Evolutionary conservation across 2,329 filamentous ascomycete species (phyloP).

Genomic region (Fusarium praegraminearum): DNA sequence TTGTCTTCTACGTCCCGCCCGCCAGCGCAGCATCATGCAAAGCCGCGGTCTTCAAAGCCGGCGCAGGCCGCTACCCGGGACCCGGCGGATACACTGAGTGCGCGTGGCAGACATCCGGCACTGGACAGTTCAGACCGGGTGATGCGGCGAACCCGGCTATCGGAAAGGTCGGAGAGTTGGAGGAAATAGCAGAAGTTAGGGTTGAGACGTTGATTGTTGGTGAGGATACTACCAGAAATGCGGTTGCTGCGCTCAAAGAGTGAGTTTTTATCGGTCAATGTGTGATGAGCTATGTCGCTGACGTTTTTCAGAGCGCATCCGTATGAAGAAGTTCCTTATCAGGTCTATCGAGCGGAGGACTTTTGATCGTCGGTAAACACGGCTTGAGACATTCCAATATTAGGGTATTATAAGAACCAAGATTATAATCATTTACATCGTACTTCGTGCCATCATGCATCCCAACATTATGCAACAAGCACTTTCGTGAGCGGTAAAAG

Average conservation of each 20-base stretch:
- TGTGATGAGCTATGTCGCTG: neutral
- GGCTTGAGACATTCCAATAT: neutral
- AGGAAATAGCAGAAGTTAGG: conserved; percentile 69
- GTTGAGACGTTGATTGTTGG: conserved; percentile 74
- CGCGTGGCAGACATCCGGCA: conserved; percentile 65
- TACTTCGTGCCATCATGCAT: neutral
- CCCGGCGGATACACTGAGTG: conserved; percentile 67
- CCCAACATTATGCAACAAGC: conserved; percentile 45
- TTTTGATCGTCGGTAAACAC: conserved; percentile 18
- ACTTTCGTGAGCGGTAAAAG: conserved; percentile 42
- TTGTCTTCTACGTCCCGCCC: conserved; percentile 65
- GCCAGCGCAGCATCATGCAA: conserved; percentile 63
- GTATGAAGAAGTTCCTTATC: conserved; percentile 46
- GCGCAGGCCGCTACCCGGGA: conserved; percentile 65
- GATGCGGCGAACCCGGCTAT: conserved; percentile 72
- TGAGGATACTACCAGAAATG: conserved; percentile 66
- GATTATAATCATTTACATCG: neutral
- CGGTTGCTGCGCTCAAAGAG: conserved; percentile 74
- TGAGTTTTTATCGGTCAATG: conserved; percentile 50
- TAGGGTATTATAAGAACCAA: conserved; percentile 21
- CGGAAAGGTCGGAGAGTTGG: conserved; percentile 67
- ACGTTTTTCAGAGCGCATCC: conserved; percentile 47
- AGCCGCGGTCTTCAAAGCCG: conserved; percentile 66
- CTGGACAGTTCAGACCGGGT: conserved; percentile 74
- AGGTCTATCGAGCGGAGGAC: conserved; percentile 44